Evolutionary conservation across 768 basidiomycete species (phyloP).

Genomic region (Trametes punicea): DNA sequence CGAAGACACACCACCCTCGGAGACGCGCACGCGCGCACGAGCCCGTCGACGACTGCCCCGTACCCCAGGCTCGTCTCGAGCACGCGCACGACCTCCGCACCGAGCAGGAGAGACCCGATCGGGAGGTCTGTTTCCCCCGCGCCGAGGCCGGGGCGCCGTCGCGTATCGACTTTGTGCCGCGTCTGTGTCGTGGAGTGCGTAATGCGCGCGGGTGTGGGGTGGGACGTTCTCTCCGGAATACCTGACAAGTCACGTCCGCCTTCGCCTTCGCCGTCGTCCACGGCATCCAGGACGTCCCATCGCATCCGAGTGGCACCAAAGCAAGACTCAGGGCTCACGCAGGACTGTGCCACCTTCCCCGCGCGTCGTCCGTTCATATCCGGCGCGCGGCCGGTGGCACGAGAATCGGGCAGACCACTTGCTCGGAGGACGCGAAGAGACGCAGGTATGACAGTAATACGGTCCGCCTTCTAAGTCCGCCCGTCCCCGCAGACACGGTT

Average conservation of each 20-base stretch:
- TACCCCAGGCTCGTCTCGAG: not conserved
- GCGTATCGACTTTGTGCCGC: not conserved
- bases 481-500: not conserved
- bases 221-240: not conserved
- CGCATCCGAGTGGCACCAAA: no score
- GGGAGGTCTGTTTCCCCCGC: no score
- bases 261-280: not conserved
- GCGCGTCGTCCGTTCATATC: no score
- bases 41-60: no score
- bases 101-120: no score
- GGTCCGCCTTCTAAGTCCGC: slow-evolving; percentile 7
- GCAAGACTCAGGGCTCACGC: no score
- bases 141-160: not conserved
- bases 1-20: not conserved
- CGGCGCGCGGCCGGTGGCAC: not conserved
- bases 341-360: no score
- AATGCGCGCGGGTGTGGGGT: not conserved
- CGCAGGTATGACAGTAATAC: no score
- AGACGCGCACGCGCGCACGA: not conserved
- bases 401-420: not conserved
- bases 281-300: not conserved
- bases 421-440: not conserved
- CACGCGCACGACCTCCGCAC: not conserved
- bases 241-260: not conserved
- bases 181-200: not conserved